Evolutionary conservation across 208 protist genomes (phyloP).

Genomic region (Trypanosoma vivax): DNA sequence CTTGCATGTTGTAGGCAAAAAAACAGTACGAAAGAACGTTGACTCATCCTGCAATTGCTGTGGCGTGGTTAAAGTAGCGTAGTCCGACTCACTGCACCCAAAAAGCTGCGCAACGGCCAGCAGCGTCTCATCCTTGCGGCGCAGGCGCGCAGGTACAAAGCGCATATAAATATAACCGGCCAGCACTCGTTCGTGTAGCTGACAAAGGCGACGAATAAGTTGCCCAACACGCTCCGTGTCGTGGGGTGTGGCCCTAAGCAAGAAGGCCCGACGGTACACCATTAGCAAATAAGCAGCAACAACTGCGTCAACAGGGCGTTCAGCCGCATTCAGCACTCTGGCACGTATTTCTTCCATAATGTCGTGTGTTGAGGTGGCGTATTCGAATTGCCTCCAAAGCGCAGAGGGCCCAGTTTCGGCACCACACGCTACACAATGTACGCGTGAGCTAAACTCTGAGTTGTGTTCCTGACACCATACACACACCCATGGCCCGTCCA

Average conservation of each 20-base stretch:
- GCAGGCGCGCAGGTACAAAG: constrained; percentile 36
- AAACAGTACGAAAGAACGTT: constrained; percentile 51
- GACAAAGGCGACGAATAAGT: constrained; percentile 48
- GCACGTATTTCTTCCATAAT: constrained; percentile 64
- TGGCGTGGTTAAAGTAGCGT: constrained; percentile 13
- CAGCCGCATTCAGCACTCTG: constrained; percentile 49
- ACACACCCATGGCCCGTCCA: constrained; percentile 66
- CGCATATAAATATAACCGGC: constrained; percentile 76
- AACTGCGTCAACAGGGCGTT: constrained; percentile 61
- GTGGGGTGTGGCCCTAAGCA: constrained; percentile 63
- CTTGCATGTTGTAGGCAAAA: constrained; percentile 57
- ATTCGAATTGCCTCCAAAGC: constrained; percentile 65
- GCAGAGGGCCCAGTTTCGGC: constrained; percentile 73
- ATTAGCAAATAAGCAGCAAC: constrained; percentile 73
- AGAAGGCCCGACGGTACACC: constrained; percentile 73
- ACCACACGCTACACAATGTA: constrained; percentile 65
- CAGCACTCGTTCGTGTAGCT: constrained; percentile 70
- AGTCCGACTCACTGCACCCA: constrained; percentile 18
- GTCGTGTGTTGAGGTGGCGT: constrained; percentile 41
- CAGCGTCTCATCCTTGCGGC: constrained; percentile 29
- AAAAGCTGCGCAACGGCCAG: constrained; percentile 26
- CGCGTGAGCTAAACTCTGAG: constrained; percentile 50
- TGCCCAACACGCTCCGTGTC: constrained; percentile 57
- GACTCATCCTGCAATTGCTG: constrained; percentile 33
- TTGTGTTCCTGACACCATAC: constrained; percentile 82